Conservation (phyloP, 2,329 filamentous ascomycete genomes). For the Lomentospora prolificans region DNA sequence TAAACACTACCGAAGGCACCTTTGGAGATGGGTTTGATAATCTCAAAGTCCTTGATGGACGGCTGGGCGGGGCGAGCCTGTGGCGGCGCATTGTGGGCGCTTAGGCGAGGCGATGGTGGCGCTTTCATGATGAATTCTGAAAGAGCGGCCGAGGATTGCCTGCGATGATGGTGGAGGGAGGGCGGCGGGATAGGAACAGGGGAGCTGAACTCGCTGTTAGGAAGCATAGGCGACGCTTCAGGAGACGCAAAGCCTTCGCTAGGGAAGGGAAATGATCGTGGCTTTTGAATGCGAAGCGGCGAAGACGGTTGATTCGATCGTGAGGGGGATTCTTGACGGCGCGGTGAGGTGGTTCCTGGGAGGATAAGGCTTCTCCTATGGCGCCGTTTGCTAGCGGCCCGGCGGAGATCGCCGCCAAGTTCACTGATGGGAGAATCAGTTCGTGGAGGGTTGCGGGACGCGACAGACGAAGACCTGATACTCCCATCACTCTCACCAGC, state of each 20-base stretch:
- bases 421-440: slow-evolving; percentile 90
- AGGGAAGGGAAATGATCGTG: slow-evolving; percentile 50
- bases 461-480: slow-evolving; percentile 66
- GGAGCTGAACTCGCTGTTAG: slow-evolving; percentile 71
- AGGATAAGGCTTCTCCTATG: slow-evolving; percentile 83
- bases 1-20: slow-evolving; percentile 98
- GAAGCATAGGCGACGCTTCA: slow-evolving; percentile 79
- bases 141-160: slow-evolving; percentile 84
- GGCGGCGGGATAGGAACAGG: slow-evolving; percentile 46
- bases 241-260: slow-evolving; percentile 69
- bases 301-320: slow-evolving; percentile 66
- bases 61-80: slow-evolving; percentile 83
- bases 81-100: slow-evolving; percentile 64
- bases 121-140: slow-evolving; percentile 57
- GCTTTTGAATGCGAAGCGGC: slow-evolving; percentile 76
- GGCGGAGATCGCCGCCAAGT: slow-evolving; percentile 62
- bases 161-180: slow-evolving; percentile 57
- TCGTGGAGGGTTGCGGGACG: slow-evolving; percentile 56
- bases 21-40: slow-evolving; percentile 98
- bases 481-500: slow-evolving; percentile 80
- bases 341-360: slow-evolving; percentile 66
- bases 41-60: slow-evolving; percentile 98
- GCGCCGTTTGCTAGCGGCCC: slow-evolving; percentile 70
- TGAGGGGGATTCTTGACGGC: slow-evolving; percentile 81
- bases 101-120: slow-evolving; percentile 74